Base-by-base conservation (phyloP, 345 rosid species). In the Draba incana region DNA sequence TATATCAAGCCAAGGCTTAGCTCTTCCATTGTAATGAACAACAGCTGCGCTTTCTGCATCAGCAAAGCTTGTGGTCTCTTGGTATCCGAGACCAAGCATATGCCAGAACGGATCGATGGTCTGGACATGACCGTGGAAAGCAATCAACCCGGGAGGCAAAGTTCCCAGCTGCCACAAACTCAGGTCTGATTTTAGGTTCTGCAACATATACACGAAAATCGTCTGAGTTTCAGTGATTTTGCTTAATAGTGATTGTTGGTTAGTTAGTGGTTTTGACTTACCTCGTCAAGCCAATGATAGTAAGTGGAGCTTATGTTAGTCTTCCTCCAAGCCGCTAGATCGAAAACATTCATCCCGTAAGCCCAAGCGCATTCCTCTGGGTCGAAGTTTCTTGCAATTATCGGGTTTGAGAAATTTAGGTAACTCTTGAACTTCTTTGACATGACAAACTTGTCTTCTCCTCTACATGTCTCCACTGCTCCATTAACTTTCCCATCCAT, bases 91-190 rank as follows among this genome's bases (percentile, higher is more conserved):
- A 30, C 97, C 99, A 64, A 90, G 76, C 99, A 87, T 88, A 80
- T 94, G 99, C 99, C 99, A 94, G 77, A 88, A 94, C 4, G 97
- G 95, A 80, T 94, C 97, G 1, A 94, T 88, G 30, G 59, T 79
- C 52, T 83, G 95, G 20, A 94, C 92, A 25, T 89, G 95, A 2
- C 97, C 92, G n/a, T 84, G 90, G 79, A 94, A 94, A 68, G 99
- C 97, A 52, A 94, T 87, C 57, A 91, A 84, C 20, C 98, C 97
- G 0, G 98, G 99, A 8, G 99, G 97, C 62, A 91, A 71, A 42
- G 99, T 91, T 44, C 99, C 99, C 0, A 91, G 89, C 69, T 89
- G 95, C 99, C 99, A 94, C 81, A 91, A 83, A 82, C 98, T 91
- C 72, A 94, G 82, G 79, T 88, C 97, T 2, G 97, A 87, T 72